These are phyloP conservation scores for Macrotyloma uniflorum DNA, from an alignment of 306 rosid genomes.

Conservation along the genomic window DNA sequence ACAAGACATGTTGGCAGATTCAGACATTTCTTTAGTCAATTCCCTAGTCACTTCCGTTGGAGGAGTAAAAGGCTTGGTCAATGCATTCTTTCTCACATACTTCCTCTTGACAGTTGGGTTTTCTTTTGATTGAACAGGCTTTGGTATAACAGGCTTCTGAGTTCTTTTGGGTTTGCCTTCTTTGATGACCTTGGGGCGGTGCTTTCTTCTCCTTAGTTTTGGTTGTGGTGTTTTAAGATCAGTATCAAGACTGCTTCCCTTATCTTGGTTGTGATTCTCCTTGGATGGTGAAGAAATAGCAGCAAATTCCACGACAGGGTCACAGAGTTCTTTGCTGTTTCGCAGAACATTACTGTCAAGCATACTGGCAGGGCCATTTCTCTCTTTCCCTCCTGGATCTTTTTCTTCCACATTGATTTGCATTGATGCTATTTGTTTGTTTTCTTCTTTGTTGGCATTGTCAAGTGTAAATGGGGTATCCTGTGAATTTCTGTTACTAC, in stretches of 20 bases:
- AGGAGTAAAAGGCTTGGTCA: too few species aligned
- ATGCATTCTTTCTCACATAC: too few species aligned
- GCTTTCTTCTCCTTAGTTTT: constrained; percentile 67
- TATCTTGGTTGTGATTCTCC: constrained; percentile 46
- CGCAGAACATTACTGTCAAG: constrained; percentile 37
- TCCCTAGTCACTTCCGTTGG: neutral
- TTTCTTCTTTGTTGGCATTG: constrained; percentile 38
- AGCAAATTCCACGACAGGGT: constrained; percentile 39
- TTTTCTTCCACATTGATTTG: constrained; percentile 38
- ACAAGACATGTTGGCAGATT: constrained; percentile 53
- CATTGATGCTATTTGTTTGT: constrained; percentile 23
- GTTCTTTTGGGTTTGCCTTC: constrained; percentile 71
- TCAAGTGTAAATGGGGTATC: constrained; percentile 52
- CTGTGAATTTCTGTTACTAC: constrained; percentile 38
- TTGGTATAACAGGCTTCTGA: constrained; percentile 50
- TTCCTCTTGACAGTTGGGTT: constrained; percentile 21
- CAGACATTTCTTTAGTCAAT: constrained; percentile 25
- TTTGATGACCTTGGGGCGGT: constrained; percentile 81
- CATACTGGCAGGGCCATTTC: constrained; percentile 28
- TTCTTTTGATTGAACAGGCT: constrained; percentile 50
- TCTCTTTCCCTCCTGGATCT: constrained; percentile 36
- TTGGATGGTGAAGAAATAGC: constrained; percentile 42
- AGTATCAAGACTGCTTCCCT: constrained; percentile 35
- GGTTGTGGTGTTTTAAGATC: constrained; percentile 54
- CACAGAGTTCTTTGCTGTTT: constrained; percentile 38